These are phyloP conservation scores for Flaveria robusta DNA, from an alignment of 129 eudicot species.

Conservation along the genomic window DNA sequence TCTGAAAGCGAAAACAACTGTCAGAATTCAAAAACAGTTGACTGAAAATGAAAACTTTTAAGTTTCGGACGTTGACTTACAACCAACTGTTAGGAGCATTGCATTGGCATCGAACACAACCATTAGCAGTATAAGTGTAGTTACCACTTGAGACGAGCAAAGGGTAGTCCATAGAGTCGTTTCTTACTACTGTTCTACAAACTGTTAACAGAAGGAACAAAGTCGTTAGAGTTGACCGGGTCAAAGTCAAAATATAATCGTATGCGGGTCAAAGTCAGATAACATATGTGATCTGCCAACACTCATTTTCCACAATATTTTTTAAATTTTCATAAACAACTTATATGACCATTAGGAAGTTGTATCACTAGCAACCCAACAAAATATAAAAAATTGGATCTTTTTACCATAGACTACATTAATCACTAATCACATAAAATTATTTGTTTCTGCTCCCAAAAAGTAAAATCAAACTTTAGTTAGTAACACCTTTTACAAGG, in stretches of 20 bases:
- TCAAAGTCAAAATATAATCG: neutral
- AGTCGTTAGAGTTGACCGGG: neutral
- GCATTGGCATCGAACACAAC: conserved; percentile 68
- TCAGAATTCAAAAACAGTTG: neutral
- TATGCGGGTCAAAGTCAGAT: neutral
- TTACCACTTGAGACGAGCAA: conserved; percentile 64
- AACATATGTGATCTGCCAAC: neutral
- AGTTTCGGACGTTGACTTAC: conserved; percentile 48
- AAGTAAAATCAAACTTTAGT: neutral
- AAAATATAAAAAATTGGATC: too few species aligned
- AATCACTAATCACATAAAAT: neutral
- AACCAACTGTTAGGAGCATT: conserved; percentile 57
- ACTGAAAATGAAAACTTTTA: neutral
- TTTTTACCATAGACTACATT: neutral
- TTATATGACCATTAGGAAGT: neutral
- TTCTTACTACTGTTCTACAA: conserved; percentile 51
- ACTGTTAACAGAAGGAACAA: conserved; percentile 33
- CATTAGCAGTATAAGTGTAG: conserved; percentile 50
- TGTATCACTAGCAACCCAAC: too few species aligned
- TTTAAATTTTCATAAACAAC: neutral
- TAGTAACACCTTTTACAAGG: neutral
- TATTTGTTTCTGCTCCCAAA: neutral
- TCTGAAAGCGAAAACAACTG: conserved; percentile 36
- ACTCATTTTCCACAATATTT: neutral
- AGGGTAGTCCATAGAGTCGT: conserved; percentile 65